phyloP scores from a whole-genome alignment of 202 grass and related monocot species.

The Eragrostis tef region DNA sequence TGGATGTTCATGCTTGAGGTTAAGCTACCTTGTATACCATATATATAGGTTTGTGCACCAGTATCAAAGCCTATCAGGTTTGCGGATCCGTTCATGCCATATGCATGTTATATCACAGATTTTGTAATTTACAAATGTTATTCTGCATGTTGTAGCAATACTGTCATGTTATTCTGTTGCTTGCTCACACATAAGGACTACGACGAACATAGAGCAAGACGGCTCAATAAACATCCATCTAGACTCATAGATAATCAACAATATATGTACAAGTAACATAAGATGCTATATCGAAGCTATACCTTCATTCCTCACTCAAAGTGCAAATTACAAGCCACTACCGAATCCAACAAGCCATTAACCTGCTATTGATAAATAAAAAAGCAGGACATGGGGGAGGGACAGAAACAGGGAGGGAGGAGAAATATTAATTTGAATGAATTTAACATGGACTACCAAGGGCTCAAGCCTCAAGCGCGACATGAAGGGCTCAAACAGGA shows the following conservation, averaged over 20 bases:
- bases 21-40: conserved; percentile 33
- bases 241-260: not conserved
- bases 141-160: not conserved
- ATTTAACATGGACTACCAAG: conserved; percentile 54
- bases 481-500: conserved; percentile 35
- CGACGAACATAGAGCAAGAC: not conserved
- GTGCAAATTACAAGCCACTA: conserved; percentile 58
- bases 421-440: conserved; percentile 54
- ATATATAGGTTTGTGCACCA: not conserved
- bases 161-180: not conserved
- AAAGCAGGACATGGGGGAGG: conserved; percentile 44
- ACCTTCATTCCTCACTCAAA: conserved; percentile 55
- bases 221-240: not conserved
- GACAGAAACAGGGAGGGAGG: conserved; percentile 12
- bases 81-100: conserved; percentile 17
- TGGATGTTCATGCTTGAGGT: conserved; percentile 45
- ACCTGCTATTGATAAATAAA: conserved; percentile 57
- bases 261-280: not conserved
- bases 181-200: not conserved
- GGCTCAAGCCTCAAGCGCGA: conserved; percentile 38
- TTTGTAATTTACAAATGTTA: conserved; percentile 21
- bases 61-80: conserved; percentile 17
- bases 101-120: conserved; percentile 6
- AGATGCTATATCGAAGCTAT: conserved; percentile 46
- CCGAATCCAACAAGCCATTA: conserved; percentile 55